phyloP scores from a whole-genome alignment of 2,329 filamentous ascomycete species.

The Huntiella bhutanensis region DNA sequence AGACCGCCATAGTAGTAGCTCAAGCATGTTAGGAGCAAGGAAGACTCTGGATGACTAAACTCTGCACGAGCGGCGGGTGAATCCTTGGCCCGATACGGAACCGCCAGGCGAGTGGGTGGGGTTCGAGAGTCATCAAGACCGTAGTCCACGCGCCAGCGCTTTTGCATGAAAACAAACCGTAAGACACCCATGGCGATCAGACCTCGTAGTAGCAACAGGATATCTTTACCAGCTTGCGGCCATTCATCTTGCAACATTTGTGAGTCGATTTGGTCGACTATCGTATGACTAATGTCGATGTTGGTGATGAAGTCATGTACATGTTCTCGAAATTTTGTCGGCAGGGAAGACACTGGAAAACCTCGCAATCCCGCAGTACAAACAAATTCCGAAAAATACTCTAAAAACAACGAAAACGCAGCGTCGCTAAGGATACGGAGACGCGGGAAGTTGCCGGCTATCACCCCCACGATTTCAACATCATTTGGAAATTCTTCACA shows the following conservation, averaged over 20 bases:
- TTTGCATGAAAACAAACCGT: conserved; percentile 31
- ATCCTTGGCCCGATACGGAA: conserved; percentile 43
- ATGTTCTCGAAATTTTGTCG: conserved; percentile 15
- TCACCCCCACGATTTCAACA: conserved; percentile 22
- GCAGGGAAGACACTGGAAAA: conserved; percentile 24
- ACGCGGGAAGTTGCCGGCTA: conserved; percentile 24
- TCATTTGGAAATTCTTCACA: conserved; percentile 18
- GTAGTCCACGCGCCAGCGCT: conserved; percentile 48
- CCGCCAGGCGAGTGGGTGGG: conserved; percentile 28
- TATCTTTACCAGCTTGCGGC: conserved; percentile 17
- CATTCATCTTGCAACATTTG: conserved; percentile 15
- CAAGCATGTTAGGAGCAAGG: conserved; percentile 35
- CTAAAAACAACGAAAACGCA: conserved; percentile 11
- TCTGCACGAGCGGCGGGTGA: conserved; percentile 34
- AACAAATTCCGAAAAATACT: conserved; percentile 21
- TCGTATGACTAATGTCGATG: conserved; percentile 13
- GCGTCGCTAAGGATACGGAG: conserved; percentile 26
- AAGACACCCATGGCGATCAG: conserved; percentile 38
- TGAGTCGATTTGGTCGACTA: conserved; percentile 21
- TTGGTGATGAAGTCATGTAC: conserved; percentile 28
- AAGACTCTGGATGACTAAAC: conserved; percentile 42
- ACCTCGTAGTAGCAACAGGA: conserved; percentile 32
- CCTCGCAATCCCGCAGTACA: conserved; percentile 23
- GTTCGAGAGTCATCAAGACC: conserved; percentile 28
- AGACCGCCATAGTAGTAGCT: conserved; percentile 40